Evolutionary conservation across 805 yeast species (phyloP).

Genomic region (Pichia membranifaciens): DNA sequence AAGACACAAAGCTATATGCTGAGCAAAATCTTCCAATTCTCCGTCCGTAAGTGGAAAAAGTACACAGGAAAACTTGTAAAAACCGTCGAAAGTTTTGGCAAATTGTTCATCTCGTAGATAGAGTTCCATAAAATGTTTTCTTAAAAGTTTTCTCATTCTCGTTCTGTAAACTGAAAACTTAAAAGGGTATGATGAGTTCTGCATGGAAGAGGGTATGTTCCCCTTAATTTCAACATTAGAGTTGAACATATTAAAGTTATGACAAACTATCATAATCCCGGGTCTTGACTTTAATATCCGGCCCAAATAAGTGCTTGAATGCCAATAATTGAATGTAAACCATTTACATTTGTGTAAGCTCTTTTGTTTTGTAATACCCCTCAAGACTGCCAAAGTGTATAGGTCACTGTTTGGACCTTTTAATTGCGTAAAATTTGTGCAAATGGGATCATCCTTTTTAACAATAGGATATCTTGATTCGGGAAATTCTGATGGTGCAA

Average conservation of each 20-base stretch:
- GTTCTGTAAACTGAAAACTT: slow-evolving; percentile 24
- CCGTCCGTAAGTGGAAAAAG: slow-evolving; percentile 13
- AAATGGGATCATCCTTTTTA: slow-evolving; percentile 14
- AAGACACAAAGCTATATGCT: slow-evolving; percentile 16
- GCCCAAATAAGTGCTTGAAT: slow-evolving; percentile 20
- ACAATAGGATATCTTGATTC: slow-evolving; percentile 16
- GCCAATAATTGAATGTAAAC: slow-evolving; percentile 22
- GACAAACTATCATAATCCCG: slow-evolving; percentile 28
- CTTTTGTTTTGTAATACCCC: slow-evolving; percentile 9
- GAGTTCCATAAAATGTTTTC: slow-evolving; percentile 16
- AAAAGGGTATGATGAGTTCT: slow-evolving; percentile 18
- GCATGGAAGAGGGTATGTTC: slow-evolving; percentile 3
- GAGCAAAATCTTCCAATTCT: slow-evolving; percentile 15
- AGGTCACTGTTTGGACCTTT: slow-evolving; percentile 24
- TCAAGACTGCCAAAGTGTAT: slow-evolving; percentile 11
- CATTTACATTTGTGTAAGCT: slow-evolving; percentile 18
- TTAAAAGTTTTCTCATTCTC: slow-evolving; percentile 18
- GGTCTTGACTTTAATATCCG: slow-evolving; percentile 31
- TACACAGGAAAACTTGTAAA: slow-evolving; percentile 19
- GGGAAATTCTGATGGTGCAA: slow-evolving; percentile 15
- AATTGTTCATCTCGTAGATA: slow-evolving; percentile 12
- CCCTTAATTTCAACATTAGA: slow-evolving; percentile 8
- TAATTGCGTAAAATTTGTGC: slow-evolving; percentile 11
- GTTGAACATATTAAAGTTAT: slow-evolving; percentile 34
- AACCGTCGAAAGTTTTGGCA: slow-evolving; percentile 20